Conservation (phyloP, 257 asterid species). For the Lycium ferocissimum region DNA sequence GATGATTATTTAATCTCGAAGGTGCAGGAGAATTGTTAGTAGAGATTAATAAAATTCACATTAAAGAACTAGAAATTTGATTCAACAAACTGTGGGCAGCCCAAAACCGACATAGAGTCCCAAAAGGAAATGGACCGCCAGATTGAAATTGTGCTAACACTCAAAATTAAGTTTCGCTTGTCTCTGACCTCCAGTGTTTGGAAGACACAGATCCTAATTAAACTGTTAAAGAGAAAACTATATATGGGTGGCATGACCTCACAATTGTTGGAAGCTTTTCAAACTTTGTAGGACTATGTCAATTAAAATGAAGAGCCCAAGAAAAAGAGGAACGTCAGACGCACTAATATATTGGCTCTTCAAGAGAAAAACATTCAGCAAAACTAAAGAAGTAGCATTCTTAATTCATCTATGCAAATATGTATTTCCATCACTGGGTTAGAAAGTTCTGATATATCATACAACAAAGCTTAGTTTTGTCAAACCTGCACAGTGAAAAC, state of each 20-base stretch:
- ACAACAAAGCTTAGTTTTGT: conserved; percentile 32
- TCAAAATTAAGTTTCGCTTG: neutral
- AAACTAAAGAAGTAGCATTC: neutral
- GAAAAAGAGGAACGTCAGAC: neutral
- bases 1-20: neutral
- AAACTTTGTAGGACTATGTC: conserved; percentile 6
- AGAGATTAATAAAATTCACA: neutral
- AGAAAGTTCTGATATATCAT: neutral
- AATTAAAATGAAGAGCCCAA: neutral
- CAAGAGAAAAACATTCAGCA: neutral
- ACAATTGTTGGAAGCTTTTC: neutral
- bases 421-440: neutral
- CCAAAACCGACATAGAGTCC: conserved; percentile 12
- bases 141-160: neutral
- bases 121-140: neutral
- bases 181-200: neutral
- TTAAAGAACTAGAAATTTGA: neutral
- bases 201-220: conserved; percentile 3
- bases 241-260: neutral
- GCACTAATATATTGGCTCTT: neutral
- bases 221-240: neutral
- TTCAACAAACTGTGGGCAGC: neutral
- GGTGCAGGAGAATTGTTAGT: neutral
- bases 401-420: conserved; percentile 9
- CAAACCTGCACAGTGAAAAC: conserved; percentile 86